Evolutionary conservation across 2,329 filamentous ascomycete genomes (phyloP).

Genomic region (Zymoseptoria crescenta): DNA sequence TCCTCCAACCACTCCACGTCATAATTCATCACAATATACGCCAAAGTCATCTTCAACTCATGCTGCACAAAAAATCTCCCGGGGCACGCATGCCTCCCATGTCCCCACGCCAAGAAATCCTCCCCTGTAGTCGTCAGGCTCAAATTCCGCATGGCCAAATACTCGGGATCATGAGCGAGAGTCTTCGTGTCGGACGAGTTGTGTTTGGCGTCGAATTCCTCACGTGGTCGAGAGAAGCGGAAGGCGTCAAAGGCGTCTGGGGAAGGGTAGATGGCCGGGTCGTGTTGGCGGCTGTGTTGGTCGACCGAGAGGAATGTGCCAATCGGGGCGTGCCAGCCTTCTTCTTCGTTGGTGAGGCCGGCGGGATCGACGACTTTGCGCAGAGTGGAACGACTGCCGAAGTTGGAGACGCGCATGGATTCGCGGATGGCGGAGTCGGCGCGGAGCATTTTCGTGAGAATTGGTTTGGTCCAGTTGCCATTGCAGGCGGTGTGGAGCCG

Average conservation of each 20-base stretch:
- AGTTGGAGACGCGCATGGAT: conserved; percentile 22
- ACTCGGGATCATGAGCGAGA: conserved; percentile 6
- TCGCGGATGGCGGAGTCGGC: conserved; percentile 28
- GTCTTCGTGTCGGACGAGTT: conserved; percentile 7
- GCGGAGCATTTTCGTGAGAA: conserved; percentile 20
- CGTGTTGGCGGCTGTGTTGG: conserved; percentile 20
- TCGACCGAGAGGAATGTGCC: conserved; percentile 18
- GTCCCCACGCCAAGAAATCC: conserved; percentile 25
- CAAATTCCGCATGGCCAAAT: conserved; percentile 18
- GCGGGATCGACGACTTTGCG: conserved; percentile 22
- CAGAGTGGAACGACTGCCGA: conserved; percentile 16
- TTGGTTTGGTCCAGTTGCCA: conserved; percentile 19
- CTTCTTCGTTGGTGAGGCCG: conserved; percentile 20
- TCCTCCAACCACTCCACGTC: conserved; percentile 26
- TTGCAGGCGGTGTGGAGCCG: conserved; percentile 9
- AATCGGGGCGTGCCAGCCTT: conserved; percentile 19
- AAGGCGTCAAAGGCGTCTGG: conserved; percentile 27
- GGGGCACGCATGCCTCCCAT: conserved; percentile 29
- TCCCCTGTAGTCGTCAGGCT: conserved; percentile 24
- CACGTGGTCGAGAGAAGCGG: conserved; percentile 22
- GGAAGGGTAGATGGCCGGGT: conserved; percentile 24
- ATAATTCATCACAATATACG: conserved; percentile 32
- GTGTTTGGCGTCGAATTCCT: conserved; percentile 15
- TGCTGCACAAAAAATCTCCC: conserved; percentile 25
- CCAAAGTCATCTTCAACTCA: conserved; percentile 29